Evolutionary conservation across 352 stramenopile genomes (phyloP).

Genomic region (Phytophthora melonis): DNA sequence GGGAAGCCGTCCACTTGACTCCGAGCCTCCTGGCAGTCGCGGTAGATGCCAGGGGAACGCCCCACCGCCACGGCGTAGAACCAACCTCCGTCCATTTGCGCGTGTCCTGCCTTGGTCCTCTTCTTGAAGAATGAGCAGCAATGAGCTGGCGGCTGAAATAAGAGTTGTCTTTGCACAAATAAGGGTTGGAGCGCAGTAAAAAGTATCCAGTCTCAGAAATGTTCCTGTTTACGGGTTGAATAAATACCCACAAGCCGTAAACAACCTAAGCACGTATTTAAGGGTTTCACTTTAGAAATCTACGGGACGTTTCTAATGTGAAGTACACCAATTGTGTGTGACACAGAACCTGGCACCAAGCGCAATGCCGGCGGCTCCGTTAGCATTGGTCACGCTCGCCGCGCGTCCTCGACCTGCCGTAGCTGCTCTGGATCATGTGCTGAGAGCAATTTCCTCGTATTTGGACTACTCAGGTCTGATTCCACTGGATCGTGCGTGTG

Average conservation of each 20-base stretch:
- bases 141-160: no score
- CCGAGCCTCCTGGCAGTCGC: background rate
- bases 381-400: background rate
- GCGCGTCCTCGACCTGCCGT: background rate
- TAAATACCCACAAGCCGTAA: no score
- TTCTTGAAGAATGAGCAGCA: no score
- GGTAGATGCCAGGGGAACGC: background rate
- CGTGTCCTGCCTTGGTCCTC: no score
- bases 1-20: background rate
- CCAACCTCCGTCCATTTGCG: background rate
- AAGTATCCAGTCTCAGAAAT: no score
- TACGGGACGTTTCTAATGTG: background rate
- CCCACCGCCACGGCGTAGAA: background rate
- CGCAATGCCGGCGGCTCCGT: background rate
- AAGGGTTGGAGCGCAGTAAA: no score
- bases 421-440: background rate
- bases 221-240: no score
- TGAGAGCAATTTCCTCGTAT: background rate
- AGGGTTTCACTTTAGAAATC: no score
- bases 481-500: conserved; percentile 17
- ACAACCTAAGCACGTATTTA: no score
- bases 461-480: conserved; percentile 5
- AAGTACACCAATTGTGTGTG: no score
- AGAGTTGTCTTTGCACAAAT: no score
- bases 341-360: no score